Base-by-base conservation (phyloP, 805 yeast genomes). In the Metschnikowia rubicola region DNA sequence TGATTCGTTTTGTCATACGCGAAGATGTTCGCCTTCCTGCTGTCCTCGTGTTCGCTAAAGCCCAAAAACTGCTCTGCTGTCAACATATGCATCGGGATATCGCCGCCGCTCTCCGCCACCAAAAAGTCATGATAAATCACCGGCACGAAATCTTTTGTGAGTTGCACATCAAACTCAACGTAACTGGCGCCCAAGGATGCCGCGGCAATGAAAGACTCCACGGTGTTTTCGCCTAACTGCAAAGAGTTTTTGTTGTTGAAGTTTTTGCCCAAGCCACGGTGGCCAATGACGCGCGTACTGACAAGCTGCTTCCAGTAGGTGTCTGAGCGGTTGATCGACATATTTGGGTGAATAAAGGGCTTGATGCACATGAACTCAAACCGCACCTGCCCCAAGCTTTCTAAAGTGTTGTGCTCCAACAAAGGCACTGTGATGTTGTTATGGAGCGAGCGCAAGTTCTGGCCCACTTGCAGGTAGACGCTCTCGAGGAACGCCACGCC, bases 111-210 rank as follows among this genome's bases (percentile, higher is more conserved):
- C 61, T 92, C 98, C 2, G 96, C 96, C 41, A 92, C 97, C 37
- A 88, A 64, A 61, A 92, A 92, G 63, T 92, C 98, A 65, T 92
- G 98, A 61, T 92, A 92, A 29, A 92, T 86, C 7, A 92, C 98
- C 2, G 98, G 97, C 10, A 88, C 83, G 54, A 75, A 74, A 64
- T 92, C 98, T 61, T 90, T 89, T 12, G 98, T 92, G 56, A 92
- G 72, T 63, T 92, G 98, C 39, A 92, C 98, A 66, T 92, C 98
- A 63, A 92, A 92, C 67, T 92, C 98, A 43, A 92, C 97, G 60
- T 92, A 92, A 2, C 96, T 85, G 1, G 98, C 98, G 35, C 98
- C 98, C 54, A 92, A 71, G 2, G 96, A 89, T 0, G 97, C 96
- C 0, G 98, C 98, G 10, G 96, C 96, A 61, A 92, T 86, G 59